These are phyloP conservation scores for Backusella sp. DNA, from an alignment of 192 early-diverging fungal species.

Conservation along the genomic window DNA sequence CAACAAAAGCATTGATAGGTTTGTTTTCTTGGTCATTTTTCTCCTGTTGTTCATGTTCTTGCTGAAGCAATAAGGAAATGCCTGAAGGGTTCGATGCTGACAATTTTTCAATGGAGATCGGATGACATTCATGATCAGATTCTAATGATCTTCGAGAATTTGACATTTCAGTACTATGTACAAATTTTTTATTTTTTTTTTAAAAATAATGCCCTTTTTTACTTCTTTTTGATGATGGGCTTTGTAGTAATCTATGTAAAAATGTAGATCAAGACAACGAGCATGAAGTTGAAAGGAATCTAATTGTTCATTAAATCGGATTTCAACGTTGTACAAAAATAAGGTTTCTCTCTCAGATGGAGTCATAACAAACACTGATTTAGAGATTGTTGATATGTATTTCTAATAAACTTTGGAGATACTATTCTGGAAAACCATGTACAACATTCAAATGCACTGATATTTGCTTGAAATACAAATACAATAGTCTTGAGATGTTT, in stretches of 20 bases:
- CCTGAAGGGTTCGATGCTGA: not conserved
- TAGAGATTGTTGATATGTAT: constrained; percentile 1
- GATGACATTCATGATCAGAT: not conserved
- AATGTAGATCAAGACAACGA: not conserved
- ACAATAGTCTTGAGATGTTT: not conserved
- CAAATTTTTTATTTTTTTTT: not conserved
- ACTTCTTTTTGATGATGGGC: not conserved
- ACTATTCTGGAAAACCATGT: not conserved
- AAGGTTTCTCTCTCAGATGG: constrained; percentile 3
- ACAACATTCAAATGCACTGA: not conserved
- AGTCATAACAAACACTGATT: not conserved
- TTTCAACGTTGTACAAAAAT: not conserved
- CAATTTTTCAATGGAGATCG: not conserved
- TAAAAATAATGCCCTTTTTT: not conserved
- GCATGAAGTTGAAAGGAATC: not conserved
- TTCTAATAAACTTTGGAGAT: not conserved
- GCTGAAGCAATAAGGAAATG: not conserved
- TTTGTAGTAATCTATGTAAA: not conserved
- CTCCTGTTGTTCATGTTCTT: not conserved
- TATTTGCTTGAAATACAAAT: not conserved
- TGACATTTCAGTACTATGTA: not conserved
- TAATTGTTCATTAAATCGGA: not conserved
- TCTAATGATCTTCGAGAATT: not conserved
- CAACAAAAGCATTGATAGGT: not conserved
- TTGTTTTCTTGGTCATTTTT: not conserved